Percentiles rank a stretch among this genome's conserved stretches.
These are phyloP conservation scores for Crithidia expoeki DNA, from an alignment of 208 protist species.

Conservation along the genomic window DNA sequence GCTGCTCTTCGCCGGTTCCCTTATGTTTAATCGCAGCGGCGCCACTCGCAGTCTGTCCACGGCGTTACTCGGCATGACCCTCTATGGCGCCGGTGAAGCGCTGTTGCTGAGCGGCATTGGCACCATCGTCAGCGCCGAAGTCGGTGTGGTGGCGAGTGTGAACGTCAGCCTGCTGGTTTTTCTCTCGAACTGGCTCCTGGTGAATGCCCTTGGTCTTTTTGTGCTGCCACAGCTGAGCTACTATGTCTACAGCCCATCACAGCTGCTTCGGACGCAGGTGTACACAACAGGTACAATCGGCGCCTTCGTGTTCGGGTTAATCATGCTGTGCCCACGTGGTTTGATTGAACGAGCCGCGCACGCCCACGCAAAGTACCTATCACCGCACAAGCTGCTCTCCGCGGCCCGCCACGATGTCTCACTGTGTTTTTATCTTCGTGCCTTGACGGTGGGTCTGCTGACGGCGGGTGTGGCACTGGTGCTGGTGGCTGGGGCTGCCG, in stretches of 20 bases:
- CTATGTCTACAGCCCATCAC: conserved; percentile 31
- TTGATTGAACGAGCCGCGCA: conserved; percentile 31
- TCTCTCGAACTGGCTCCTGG: conserved; percentile 31
- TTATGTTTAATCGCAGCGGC: conserved; percentile 11
- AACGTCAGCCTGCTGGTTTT: conserved; percentile 29
- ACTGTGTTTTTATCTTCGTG: conserved; percentile 32
- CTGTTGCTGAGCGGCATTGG: conserved; percentile 30
- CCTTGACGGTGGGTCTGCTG: conserved; percentile 32
- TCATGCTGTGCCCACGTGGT: conserved; percentile 34
- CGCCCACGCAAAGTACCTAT: conserved; percentile 23
- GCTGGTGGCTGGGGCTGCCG: conserved; percentile 19
- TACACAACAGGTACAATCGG: conserved; percentile 15
- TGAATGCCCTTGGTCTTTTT: conserved; percentile 31
- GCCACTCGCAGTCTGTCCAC: conserved; percentile 10
- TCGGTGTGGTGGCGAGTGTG: conserved; percentile 39
- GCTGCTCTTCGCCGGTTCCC: conserved; percentile 4
- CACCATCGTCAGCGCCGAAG: conserved; percentile 30
- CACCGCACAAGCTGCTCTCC: conserved; percentile 18
- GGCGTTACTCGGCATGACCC: conserved; percentile 20
- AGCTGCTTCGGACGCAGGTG: conserved; percentile 22
- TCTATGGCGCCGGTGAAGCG: conserved; percentile 38
- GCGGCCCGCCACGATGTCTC: conserved; percentile 37
- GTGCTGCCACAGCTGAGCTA: conserved; percentile 28
- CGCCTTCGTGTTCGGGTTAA: conserved; percentile 31
- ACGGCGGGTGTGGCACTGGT: conserved; percentile 30